phyloP scores from a whole-genome alignment of 768 basidiomycete species.

The Auriscalpium vulgare region DNA sequence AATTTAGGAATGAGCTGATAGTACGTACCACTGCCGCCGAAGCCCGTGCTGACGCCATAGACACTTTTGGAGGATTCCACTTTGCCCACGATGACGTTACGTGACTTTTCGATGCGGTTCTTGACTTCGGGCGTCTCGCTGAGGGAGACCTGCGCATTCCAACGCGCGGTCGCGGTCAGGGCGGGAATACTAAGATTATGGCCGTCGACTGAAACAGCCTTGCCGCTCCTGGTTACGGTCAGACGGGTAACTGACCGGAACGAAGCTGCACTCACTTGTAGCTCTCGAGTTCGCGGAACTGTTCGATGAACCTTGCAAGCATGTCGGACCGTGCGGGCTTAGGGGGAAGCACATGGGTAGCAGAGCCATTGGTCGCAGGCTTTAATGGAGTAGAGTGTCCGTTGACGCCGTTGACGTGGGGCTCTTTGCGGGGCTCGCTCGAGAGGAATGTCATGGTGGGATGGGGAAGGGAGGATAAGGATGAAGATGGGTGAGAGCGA shows the following conservation, averaged over 20 bases:
- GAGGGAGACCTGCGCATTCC: constrained; percentile 42
- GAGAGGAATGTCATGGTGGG: neutral
- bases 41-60: constrained; percentile 83
- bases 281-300: constrained; percentile 51
- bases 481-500: neutral
- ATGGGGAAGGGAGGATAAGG: neutral
- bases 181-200: constrained; percentile 66
- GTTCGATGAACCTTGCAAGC: constrained; percentile 48
- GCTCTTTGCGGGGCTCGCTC: neutral
- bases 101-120: constrained; percentile 52
- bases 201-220: constrained; percentile 58
- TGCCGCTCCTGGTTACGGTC: constrained; percentile 41
- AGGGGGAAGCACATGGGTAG: neutral
- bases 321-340: constrained; percentile 24
- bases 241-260: neutral
- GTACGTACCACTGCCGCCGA: constrained; percentile 65
- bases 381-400: too few relatives aligned
- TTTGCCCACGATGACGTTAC: constrained; percentile 57
- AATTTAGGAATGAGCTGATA: constrained; percentile 5
- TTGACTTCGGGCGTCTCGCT: constrained; percentile 40
- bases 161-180: constrained; percentile 69
- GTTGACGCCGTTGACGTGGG: neutral
- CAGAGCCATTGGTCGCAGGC: neutral
- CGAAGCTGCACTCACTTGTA: constrained; percentile 43
- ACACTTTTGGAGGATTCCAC: constrained; percentile 60